These are phyloP conservation scores for Verticillium longisporum DNA, from an alignment of 2,329 filamentous ascomycete species.

Conservation along the genomic window DNA sequence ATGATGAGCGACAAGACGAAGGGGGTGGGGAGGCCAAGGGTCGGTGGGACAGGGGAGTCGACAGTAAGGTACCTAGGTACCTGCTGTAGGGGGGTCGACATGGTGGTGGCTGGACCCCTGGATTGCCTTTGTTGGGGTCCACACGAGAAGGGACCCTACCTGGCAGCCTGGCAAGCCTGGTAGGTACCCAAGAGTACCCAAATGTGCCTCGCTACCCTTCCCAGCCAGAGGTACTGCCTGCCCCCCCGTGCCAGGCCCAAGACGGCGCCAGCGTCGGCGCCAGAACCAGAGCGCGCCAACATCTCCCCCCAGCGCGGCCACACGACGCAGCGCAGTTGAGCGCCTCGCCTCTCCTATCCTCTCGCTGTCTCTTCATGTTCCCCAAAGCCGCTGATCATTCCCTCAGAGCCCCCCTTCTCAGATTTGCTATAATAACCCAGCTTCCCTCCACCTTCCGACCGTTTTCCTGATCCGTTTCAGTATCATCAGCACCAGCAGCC, in stretches of 20 bases:
- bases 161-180: no score
- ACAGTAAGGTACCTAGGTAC: no score
- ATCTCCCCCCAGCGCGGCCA: not conserved
- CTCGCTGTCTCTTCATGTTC: not conserved
- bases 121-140: not conserved
- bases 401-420: not conserved
- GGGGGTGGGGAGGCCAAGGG: slow-evolving; percentile 2
- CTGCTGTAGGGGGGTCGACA: not conserved
- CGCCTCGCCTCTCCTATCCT: not conserved
- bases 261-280: not conserved
- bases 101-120: not conserved
- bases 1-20: not conserved
- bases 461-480: slow-evolving; percentile 8
- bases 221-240: not conserved
- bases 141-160: not conserved
- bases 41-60: not conserved
- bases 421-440: slow-evolving; percentile 9
- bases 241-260: not conserved
- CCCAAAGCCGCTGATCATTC: not conserved
- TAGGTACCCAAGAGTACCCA: no score
- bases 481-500: slow-evolving; percentile 2
- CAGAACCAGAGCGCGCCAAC: not conserved
- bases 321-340: no score
- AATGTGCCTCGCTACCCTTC: no score
- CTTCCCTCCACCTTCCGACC: slow-evolving; percentile 7